Base-by-base conservation (phyloP, 176 grass and related monocot genomes). In the Dendrocalamus sinicus region DNA sequence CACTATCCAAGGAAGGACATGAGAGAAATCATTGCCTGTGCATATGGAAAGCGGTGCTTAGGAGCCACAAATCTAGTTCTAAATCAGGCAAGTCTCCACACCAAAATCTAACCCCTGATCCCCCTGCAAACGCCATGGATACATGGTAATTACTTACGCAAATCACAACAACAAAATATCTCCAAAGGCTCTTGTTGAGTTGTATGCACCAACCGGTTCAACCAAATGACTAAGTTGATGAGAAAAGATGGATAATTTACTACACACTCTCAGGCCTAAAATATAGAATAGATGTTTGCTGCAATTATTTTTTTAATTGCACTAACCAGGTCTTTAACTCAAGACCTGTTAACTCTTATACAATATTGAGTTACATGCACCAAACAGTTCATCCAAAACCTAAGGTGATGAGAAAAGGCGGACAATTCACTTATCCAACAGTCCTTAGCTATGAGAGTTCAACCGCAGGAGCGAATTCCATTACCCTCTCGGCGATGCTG, bases 401-500 rank as follows among this genome's bases (percentile, higher is more conserved):
- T 39, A 39, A 39, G 4, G 4, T 39, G 35, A 39, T 5, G 37
- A 39, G 37, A 5, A 39, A 39, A 39, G 37, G 3, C 32, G 4
- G 4, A 39, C 4, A 39, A 39, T 39, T 39, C 37, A 39, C 37
- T 39, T 39, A 39, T 39, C 3, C 37, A 39, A 39, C 37, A 39
- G 37, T 5, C 22, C 46, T 48, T 30, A 6, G 39, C 19, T 75
- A 60, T 30, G 53, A 11, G 44, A 73, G 9, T 63, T 60, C 12
- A 48, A 26, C 51, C 8, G 4, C 30, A 53, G 28, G 78, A 67
- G 74, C 60, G 4, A 26, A 28, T 80, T 64, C 40, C 6, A 52
- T 90, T 92, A 98, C 95, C 84, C 96, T 87, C 84, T 98, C 93
- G 5, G 96, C 96, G 26, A 98, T 98, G 85, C 96, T 98, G 91